Evolutionary conservation across 1,284 basidiomycete genomes (phyloP).

Genomic region (Microbotryum intermedium): DNA sequence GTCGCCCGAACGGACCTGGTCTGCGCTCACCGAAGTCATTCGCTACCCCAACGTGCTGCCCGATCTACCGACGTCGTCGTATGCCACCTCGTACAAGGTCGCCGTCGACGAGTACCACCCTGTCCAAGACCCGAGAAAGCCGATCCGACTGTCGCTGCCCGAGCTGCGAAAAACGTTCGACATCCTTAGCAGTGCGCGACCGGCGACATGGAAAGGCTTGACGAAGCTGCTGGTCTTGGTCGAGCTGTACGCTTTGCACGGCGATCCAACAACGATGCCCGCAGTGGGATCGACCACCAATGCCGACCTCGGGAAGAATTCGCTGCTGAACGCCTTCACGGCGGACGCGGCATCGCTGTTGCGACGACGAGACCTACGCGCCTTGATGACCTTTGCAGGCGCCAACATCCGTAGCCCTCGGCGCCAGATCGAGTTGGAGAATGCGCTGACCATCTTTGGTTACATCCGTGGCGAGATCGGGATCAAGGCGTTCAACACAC

Average conservation of each 20-base stretch:
- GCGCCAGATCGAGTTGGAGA: neutral
- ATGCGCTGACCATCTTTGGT: neutral
- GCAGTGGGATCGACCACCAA: no score
- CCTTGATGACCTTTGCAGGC: slow-evolving; percentile 18
- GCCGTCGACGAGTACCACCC: neutral
- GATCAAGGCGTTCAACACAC: slow-evolving; percentile 15
- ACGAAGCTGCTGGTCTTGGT: slow-evolving; percentile 22
- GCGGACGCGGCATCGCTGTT: neutral
- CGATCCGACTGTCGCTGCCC: slow-evolving; percentile 10
- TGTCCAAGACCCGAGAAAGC: neutral
- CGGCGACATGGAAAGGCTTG: slow-evolving; percentile 15
- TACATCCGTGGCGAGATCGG: neutral
- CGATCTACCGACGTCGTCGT: slow-evolving; percentile 4
- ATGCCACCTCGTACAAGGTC: slow-evolving; percentile 6
- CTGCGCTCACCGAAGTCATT: slow-evolving; percentile 9
- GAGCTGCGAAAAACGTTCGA: slow-evolving; percentile 14
- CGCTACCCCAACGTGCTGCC: slow-evolving; percentile 19
- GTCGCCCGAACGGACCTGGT: slow-evolving; percentile 12
- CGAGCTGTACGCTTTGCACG: slow-evolving; percentile 16
- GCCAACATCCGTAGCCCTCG: neutral
- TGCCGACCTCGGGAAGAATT: no score
- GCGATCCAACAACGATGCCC: neutral
- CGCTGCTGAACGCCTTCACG: no score
- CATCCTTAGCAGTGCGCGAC: slow-evolving; percentile 9
- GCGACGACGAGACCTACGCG: slow-evolving; percentile 8